phyloP scores from a whole-genome alignment of 169 alveolate genomes.

The Plasmodium adleri region DNA sequence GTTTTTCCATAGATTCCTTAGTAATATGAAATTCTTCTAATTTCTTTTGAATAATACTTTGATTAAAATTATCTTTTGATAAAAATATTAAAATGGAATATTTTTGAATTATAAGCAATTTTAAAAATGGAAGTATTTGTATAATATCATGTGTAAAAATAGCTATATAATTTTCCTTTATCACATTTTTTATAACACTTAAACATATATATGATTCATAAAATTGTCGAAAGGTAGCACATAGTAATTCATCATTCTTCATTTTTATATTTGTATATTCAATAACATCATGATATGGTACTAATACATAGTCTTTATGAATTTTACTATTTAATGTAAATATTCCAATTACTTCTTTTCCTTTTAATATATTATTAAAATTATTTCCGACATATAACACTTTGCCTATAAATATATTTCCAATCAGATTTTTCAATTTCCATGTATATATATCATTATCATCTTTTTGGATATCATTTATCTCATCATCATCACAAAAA shows the following conservation, averaged over 20 bases:
- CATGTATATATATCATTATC: slow-evolving; percentile 2
- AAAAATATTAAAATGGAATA: slow-evolving; percentile 38
- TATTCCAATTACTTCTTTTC: slow-evolving; percentile 58
- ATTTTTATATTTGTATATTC: slow-evolving; percentile 43
- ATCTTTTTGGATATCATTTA: slow-evolving; percentile 1
- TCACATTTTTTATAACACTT: slow-evolving; percentile 12
- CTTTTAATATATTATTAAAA: slow-evolving; percentile 1
- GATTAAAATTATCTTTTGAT: slow-evolving; percentile 13
- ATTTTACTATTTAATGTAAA: slow-evolving; percentile 53
- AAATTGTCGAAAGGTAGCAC: slow-evolving; percentile 47
- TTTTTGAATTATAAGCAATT: slow-evolving; percentile 24
- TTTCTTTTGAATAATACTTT: slow-evolving; percentile 13
- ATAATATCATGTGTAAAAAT: slow-evolving; percentile 41
- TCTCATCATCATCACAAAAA: slow-evolving; percentile 1
- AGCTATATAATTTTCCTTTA: slow-evolving; percentile 29
- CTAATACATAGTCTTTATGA: slow-evolving; percentile 25
- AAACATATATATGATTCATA: slow-evolving; percentile 65
- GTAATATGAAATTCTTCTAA: slow-evolving; percentile 55
- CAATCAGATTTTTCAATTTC: slow-evolving; percentile 31
- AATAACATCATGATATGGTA: slow-evolving; percentile 51
- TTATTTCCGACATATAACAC: slow-evolving; percentile 32
- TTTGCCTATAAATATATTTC: slow-evolving; percentile 59
- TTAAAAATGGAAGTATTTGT: slow-evolving; percentile 55
- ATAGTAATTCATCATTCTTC: slow-evolving; percentile 34
- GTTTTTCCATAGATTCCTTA: slow-evolving; percentile 16